Percentiles rank a stretch among this genome's conserved stretches.
Conservation (phyloP, 1,139 yeast genomes). For the Blastobotrys raffinosifermentans region DNA sequence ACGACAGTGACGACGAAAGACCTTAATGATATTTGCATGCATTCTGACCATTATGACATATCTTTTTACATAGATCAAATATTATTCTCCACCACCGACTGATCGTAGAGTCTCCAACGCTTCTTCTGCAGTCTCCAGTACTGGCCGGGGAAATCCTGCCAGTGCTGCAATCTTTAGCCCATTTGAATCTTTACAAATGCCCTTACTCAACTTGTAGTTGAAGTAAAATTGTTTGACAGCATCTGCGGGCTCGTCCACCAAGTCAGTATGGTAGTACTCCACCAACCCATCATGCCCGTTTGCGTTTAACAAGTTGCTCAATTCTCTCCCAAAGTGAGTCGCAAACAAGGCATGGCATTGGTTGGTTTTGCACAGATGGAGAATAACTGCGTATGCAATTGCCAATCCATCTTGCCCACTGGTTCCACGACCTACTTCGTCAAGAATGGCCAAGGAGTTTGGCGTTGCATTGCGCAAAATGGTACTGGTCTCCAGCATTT, state of each 20-base stretch:
- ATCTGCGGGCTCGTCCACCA: constrained; percentile 20
- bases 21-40: no score
- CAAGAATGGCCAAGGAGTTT: constrained; percentile 77
- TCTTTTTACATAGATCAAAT: constrained; percentile 1
- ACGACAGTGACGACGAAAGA: constrained; percentile 9
- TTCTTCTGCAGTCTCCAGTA: constrained; percentile 37
- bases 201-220: constrained; percentile 60
- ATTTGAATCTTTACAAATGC: constrained; percentile 71
- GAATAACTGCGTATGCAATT: constrained; percentile 76
- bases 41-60: no score
- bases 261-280: constrained; percentile 39
- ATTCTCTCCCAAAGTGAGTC: constrained; percentile 81
- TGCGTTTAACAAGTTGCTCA: constrained; percentile 38
- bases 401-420: constrained; percentile 86
- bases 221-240: constrained; percentile 33
- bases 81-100: constrained; percentile 1
- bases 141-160: constrained; percentile 75
- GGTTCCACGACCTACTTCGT: constrained; percentile 96
- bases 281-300: constrained; percentile 25
- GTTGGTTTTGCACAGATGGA: constrained; percentile 49
- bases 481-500: constrained; percentile 89
- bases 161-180: constrained; percentile 78
- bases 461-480: constrained; percentile 72
- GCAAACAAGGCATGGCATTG: constrained; percentile 81
- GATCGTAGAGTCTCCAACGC: constrained; percentile 9